Percentiles rank a stretch among this genome's conserved stretches.
Conservation (phyloP, 2,329 filamentous ascomycete genomes). For the Thelonectria blattea region DNA sequence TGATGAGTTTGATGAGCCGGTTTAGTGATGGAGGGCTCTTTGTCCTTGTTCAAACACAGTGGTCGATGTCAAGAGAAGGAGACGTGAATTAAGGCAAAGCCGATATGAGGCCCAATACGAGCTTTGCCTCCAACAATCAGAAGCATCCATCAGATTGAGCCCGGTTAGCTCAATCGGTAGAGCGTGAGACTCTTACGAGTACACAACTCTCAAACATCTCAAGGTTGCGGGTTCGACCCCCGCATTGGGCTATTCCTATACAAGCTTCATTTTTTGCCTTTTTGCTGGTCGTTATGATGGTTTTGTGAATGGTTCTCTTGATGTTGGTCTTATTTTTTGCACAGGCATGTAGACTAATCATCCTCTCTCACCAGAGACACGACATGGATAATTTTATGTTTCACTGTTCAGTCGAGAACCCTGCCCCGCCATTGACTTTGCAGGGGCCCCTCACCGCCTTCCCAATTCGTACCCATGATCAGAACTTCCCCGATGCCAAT, state of each 20-base stretch:
- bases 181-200: constrained; percentile 5
- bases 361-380: too few relatives aligned
- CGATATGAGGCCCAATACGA: not conserved
- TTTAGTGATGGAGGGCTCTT: not conserved
- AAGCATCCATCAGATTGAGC: not conserved
- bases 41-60: too few relatives aligned
- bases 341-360: too few relatives aligned
- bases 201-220: not conserved
- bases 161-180: constrained; percentile 4
- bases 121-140: not conserved
- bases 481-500: not conserved
- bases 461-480: not conserved
- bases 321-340: too few relatives aligned
- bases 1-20: constrained; percentile 50
- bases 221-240: constrained; percentile 3
- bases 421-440: not conserved
- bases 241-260: constrained; percentile 4
- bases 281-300: not conserved
- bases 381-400: too few relatives aligned
- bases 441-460: not conserved
- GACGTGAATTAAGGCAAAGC: too few relatives aligned
- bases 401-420: too few relatives aligned
- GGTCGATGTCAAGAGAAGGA: too few relatives aligned
- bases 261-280: not conserved
- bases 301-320: too few relatives aligned